Evolutionary conservation across 1,284 basidiomycete genomes (phyloP).

Genomic region (Irpex lacteus): DNA sequence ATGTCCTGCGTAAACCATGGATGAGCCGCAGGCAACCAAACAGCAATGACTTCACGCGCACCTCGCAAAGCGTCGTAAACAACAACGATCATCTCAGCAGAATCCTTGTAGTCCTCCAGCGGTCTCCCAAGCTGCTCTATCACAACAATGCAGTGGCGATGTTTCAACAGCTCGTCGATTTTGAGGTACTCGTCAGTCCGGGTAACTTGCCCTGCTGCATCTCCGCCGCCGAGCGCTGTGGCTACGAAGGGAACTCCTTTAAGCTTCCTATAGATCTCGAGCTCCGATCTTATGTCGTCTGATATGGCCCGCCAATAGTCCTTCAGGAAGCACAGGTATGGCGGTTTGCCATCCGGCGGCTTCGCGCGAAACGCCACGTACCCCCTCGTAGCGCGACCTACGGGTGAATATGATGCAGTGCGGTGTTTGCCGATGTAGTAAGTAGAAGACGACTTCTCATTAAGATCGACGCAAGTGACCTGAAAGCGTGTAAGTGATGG

Average conservation of each 20-base stretch:
- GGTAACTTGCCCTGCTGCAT: neutral
- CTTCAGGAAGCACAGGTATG: constrained; percentile 2
- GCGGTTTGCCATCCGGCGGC: neutral
- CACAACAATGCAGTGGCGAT: neutral
- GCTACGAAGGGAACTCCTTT: neutral
- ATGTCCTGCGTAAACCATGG: neutral
- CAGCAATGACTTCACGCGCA: neutral
- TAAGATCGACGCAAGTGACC: neutral
- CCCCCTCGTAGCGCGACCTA: constrained; percentile 2
- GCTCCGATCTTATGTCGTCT: neutral
- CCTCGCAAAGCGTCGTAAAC: neutral
- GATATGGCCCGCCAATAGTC: constrained; percentile 7
- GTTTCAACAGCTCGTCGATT: neutral
- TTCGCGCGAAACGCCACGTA: neutral
- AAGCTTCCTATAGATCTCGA: neutral
- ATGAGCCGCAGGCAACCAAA: neutral
- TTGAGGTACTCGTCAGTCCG: neutral
- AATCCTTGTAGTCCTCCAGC: neutral
- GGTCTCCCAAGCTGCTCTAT: neutral
- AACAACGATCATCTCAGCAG: neutral
- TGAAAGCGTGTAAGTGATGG: neutral
- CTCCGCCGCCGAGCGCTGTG: constrained; percentile 3
- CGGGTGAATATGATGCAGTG: neutral
- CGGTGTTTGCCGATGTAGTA: neutral
- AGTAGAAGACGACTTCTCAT: neutral